phyloP scores from a whole-genome alignment of 345 rosid species.

The Dipteronia sinensis region DNA sequence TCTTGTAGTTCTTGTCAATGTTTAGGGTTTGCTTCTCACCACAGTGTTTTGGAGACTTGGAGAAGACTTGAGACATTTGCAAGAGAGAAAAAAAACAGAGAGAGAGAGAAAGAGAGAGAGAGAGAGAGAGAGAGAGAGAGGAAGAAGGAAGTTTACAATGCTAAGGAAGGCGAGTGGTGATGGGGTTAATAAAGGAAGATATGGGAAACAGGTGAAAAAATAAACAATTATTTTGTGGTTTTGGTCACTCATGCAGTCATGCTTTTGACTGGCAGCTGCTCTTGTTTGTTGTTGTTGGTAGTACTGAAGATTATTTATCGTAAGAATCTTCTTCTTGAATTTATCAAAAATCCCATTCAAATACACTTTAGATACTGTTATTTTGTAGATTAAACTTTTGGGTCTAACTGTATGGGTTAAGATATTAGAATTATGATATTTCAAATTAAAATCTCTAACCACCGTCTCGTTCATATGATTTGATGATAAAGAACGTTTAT shows the following conservation, averaged over 20 bases:
- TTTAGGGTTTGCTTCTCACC: conserved; percentile 44
- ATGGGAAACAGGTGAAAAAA: conserved; percentile 3
- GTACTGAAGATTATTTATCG: neutral
- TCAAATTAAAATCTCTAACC: too few species aligned
- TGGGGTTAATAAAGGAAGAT: conserved; percentile 31
- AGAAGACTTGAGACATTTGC: conserved; percentile 70
- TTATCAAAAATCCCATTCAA: neutral
- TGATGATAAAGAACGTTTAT: rapidly evolving
- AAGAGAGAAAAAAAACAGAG: neutral
- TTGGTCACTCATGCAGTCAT: conserved; percentile 12
- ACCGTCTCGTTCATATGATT: too few species aligned
- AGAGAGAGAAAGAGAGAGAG: conserved; percentile 4
- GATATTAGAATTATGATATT: too few species aligned
- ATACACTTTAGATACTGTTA: too few species aligned
- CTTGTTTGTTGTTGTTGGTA: too few species aligned
- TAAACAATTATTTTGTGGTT: conserved; percentile 27
- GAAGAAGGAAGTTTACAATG: neutral
- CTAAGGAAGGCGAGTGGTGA: conserved; percentile 24
- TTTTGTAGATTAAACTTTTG: too few species aligned
- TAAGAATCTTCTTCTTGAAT: conserved; percentile 11
- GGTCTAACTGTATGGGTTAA: too few species aligned
- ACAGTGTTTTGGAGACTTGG: conserved; percentile 78
- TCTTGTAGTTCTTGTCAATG: conserved; percentile 52
- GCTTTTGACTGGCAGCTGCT: conserved; percentile 32
- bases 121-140: conserved; percentile 13